Conservation (phyloP, 768 basidiomycete species). For the Tephrocybe rancida region DNA sequence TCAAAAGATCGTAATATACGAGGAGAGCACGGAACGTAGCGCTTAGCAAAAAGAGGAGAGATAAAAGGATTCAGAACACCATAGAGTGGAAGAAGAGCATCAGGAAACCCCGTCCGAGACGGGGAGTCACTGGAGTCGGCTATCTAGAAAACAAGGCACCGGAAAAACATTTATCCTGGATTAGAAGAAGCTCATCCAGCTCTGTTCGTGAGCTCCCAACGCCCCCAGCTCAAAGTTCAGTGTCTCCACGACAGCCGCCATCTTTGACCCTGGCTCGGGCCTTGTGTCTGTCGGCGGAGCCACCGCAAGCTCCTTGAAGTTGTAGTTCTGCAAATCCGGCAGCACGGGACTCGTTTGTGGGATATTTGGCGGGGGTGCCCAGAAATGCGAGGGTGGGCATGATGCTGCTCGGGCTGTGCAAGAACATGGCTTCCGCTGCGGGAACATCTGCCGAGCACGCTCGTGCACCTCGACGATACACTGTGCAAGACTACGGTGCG, state of each 20-base stretch:
- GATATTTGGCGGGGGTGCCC: conserved; percentile 42
- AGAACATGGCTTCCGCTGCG: conserved; percentile 44
- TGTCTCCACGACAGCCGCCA: conserved; percentile 42
- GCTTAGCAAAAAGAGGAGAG: too few relatives aligned
- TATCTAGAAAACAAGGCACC: too few relatives aligned
- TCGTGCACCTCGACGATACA: conserved; percentile 52
- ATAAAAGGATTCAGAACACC: neutral
- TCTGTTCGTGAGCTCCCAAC: conserved; percentile 41
- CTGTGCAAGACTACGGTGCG: conserved; percentile 45
- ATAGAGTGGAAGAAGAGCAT: neutral
- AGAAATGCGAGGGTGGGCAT: conserved; percentile 47
- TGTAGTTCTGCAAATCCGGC: conserved; percentile 37
- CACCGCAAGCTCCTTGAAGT: conserved; percentile 23
- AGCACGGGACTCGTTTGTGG: conserved; percentile 36
- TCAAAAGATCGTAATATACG: neutral
- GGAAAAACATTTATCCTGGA: neutral
- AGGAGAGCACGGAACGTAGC: neutral
- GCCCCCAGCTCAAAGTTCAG: conserved; percentile 53
- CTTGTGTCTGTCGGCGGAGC: conserved; percentile 29
- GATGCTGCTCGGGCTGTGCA: conserved; percentile 27
- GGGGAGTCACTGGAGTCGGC: too few relatives aligned
- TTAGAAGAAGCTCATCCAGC: conserved; percentile 54
- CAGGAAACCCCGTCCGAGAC: neutral
- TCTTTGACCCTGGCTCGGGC: conserved; percentile 34
- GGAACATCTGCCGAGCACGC: conserved; percentile 43